These are phyloP conservation scores for Senna tora DNA, from an alignment of 306 rosid species.

Conservation along the genomic window DNA sequence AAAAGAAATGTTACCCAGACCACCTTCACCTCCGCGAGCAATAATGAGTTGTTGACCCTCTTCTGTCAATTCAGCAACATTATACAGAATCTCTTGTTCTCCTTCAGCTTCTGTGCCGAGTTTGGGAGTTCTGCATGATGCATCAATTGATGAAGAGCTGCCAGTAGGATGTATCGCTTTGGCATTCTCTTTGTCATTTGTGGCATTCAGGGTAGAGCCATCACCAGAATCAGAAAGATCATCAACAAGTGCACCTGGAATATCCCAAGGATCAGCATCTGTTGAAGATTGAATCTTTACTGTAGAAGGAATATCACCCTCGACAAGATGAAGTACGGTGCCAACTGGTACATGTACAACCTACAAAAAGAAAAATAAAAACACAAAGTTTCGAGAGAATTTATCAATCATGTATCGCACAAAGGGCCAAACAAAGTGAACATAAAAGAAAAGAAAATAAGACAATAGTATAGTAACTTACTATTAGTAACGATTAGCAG, in stretches of 20 bases:
- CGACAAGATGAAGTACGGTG: slow-evolving; percentile 79
- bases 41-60: slow-evolving; percentile 68
- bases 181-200: slow-evolving; percentile 38
- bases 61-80: slow-evolving; percentile 79
- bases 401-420: slow-evolving; percentile 23
- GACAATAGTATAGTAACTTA: slow-evolving; percentile 13
- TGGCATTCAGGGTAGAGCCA: slow-evolving; percentile 31
- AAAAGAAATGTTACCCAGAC: slow-evolving; percentile 60
- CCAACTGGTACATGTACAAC: slow-evolving; percentile 82
- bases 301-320: slow-evolving; percentile 64
- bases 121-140: slow-evolving; percentile 32
- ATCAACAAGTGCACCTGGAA: slow-evolving; percentile 71
- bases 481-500: not conserved
- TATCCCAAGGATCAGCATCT: slow-evolving; percentile 87
- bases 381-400: slow-evolving; percentile 19
- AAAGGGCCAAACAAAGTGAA: slow-evolving; percentile 17
- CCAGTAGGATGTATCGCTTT: slow-evolving; percentile 28
- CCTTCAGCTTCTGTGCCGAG: slow-evolving; percentile 37
- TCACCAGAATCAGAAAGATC: slow-evolving; percentile 40
- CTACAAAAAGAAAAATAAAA: slow-evolving; percentile 42
- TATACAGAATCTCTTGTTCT: slow-evolving; percentile 56
- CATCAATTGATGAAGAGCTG: slow-evolving; percentile 30
- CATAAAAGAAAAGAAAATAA: slow-evolving; percentile 4
- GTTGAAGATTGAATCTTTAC: slow-evolving; percentile 46
- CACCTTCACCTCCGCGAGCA: slow-evolving; percentile 85